Evolutionary conservation across 345 rosid species (phyloP).

Genomic region (Moricandia moricandioides): DNA sequence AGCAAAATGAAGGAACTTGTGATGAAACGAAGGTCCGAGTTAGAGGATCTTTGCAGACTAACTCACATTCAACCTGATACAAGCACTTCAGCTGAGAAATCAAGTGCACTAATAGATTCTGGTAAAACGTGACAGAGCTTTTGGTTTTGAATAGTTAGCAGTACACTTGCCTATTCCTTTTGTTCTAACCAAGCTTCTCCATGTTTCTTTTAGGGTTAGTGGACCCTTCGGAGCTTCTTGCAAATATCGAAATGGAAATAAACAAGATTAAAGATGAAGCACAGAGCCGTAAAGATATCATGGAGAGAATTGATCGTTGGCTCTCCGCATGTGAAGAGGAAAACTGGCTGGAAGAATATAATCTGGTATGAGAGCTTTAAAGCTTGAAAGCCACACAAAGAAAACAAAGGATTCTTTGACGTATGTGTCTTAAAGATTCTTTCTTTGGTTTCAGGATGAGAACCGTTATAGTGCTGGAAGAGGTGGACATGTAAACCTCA

Average conservation of each 20-base stretch:
- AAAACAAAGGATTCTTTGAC: background rate
- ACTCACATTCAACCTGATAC: constrained; percentile 81
- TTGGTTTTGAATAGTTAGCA: background rate
- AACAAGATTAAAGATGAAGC: constrained; percentile 80
- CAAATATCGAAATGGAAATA: constrained; percentile 76
- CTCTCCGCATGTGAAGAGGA: constrained; percentile 94
- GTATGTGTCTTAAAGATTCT: background rate
- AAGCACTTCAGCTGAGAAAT: constrained; percentile 87
- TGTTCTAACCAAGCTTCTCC: background rate
- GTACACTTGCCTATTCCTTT: background rate
- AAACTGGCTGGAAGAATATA: constrained; percentile 94
- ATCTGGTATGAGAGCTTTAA: constrained; percentile 50
- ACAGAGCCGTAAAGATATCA: constrained; percentile 80
- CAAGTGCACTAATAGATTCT: constrained; percentile 88
- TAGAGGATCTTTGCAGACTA: constrained; percentile 71
- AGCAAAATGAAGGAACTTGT: constrained; percentile 96
- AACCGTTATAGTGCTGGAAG: constrained; percentile 85
- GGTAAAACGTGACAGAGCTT: constrained; percentile 42
- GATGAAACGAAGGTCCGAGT: constrained; percentile 76
- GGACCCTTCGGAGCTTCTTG: constrained; percentile 85
- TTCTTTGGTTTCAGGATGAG: constrained; percentile 53
- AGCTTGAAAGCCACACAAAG: background rate
- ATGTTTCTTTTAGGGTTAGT: constrained; percentile 63
- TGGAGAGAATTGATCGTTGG: constrained; percentile 93
- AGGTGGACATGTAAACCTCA: constrained; percentile 90